These are phyloP conservation scores for Trichoderma simmonsii DNA, from an alignment of 2,329 filamentous ascomycete genomes.

Conservation along the genomic window DNA sequence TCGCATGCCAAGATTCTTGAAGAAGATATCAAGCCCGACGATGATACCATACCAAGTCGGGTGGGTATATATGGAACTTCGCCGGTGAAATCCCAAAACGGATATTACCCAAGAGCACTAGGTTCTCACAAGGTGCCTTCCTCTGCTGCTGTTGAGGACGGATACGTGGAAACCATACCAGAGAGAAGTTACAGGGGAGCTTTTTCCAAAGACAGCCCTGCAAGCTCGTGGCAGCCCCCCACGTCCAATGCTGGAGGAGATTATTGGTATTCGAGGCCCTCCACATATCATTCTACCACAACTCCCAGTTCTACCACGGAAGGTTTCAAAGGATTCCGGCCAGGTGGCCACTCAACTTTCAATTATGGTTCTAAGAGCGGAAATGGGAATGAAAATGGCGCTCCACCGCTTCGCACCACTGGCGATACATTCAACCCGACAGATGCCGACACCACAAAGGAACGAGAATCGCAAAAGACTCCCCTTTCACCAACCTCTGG, in stretches of 20 bases:
- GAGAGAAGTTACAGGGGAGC: constrained; percentile 7
- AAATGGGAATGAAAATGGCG: not conserved
- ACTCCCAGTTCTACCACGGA: not conserved
- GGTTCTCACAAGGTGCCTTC: not conserved
- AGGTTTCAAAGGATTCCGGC: not conserved
- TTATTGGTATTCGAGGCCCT: not conserved
- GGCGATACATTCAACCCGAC: constrained; percentile 17
- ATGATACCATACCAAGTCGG: constrained; percentile 3
- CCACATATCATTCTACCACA: not conserved
- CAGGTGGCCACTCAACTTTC: constrained; percentile 3
- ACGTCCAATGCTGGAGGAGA: not conserved
- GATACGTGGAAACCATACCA: not conserved
- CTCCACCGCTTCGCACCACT: constrained; percentile 13
- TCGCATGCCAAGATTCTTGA: not conserved
- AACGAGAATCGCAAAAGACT: not conserved
- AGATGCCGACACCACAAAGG: not conserved
- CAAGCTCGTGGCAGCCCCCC: not conserved
- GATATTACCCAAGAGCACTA: not conserved
- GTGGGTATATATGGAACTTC: constrained; percentile 9
- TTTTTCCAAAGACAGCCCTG: constrained; percentile 2
- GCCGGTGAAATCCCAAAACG: constrained; percentile 2
- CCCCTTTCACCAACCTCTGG: constrained; percentile 3
- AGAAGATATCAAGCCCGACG: constrained; percentile 9
- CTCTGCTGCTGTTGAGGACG: not conserved
- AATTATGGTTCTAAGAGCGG: constrained; percentile 2